Conservation (phyloP, 1,284 basidiomycete species). For the Pyrrhoderma noxium region DNA sequence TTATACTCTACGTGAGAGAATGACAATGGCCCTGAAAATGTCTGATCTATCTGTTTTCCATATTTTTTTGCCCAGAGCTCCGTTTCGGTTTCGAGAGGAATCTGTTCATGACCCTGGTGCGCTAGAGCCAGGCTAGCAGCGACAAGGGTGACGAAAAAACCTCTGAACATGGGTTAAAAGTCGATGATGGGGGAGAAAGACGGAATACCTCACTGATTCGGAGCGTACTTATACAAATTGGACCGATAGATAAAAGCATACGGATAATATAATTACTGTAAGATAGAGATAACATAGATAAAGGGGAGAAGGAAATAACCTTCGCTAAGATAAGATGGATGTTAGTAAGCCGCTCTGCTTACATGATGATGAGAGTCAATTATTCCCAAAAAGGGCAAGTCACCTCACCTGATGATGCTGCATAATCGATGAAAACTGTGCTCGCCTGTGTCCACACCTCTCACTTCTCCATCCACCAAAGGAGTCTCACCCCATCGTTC, state of each 20-base stretch:
- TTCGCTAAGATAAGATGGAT: background rate
- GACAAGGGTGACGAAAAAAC: background rate
- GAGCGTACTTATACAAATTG: background rate
- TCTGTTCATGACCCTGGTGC: constrained; percentile 6
- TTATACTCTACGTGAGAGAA: constrained; percentile 68
- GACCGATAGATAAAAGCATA: background rate
- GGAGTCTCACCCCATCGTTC: background rate
- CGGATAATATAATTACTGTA: background rate
- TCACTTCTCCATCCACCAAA: background rate
- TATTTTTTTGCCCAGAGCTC: constrained; percentile 61
- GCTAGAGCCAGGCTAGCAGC: background rate
- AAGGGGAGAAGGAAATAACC: background rate
- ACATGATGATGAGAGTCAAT: background rate
- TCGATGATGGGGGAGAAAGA: background rate
- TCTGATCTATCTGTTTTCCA: constrained; percentile 59
- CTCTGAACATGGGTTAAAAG: background rate
- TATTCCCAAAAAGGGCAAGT: background rate
- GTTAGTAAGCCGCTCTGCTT: background rate
- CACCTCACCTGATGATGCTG: too few species aligned
- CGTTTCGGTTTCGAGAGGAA: constrained; percentile 1
- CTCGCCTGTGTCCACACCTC: background rate
- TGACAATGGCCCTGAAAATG: constrained; percentile 64
- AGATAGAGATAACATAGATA: background rate
- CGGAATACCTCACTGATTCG: background rate
- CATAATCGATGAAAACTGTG: constrained; percentile 10